These are phyloP conservation scores for Nicotiana paniculata DNA, from an alignment of 257 asterid species.

Conservation along the genomic window DNA sequence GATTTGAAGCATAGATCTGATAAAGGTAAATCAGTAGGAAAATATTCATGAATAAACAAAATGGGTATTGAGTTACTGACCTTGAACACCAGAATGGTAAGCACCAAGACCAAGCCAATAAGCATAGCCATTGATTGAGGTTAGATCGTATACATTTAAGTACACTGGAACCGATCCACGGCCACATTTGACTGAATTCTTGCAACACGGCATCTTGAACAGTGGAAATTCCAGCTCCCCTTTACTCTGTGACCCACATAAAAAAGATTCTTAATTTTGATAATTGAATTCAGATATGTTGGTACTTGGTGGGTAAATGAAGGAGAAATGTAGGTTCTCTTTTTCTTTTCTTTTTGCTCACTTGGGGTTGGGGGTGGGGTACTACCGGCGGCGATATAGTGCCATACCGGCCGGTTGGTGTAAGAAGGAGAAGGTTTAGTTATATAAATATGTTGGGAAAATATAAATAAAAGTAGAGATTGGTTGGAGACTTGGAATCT, in stretches of 20 bases:
- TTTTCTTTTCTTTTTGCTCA: neutral
- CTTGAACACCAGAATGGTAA: constrained; percentile 88
- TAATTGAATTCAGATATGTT: neutral
- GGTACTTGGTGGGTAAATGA: neutral
- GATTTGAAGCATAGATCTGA: neutral
- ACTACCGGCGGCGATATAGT: constrained; percentile 19
- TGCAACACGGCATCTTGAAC: constrained; percentile 57
- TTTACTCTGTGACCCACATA: neutral
- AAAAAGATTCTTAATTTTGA: neutral
- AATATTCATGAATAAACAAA: neutral
- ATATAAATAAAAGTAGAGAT: constrained; percentile 10
- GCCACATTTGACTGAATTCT: constrained; percentile 27
- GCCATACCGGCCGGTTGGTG: constrained; percentile 12
- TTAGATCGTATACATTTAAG: constrained; percentile 73
- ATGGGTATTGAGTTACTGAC: constrained; percentile 22
- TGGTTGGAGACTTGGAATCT: constrained; percentile 40
- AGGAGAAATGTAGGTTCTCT: neutral
- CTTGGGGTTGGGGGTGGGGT: neutral
- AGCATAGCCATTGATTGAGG: constrained; percentile 70
- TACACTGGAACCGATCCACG: constrained; percentile 63
- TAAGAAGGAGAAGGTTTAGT: neutral
- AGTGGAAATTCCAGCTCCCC: neutral
- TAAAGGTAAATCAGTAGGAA: too few relatives aligned
- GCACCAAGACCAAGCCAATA: constrained; percentile 89
- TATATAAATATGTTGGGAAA: neutral